These are phyloP conservation scores for Haematococcus lacustris DNA, from an alignment of 139 green algal species.

Conservation along the genomic window DNA sequence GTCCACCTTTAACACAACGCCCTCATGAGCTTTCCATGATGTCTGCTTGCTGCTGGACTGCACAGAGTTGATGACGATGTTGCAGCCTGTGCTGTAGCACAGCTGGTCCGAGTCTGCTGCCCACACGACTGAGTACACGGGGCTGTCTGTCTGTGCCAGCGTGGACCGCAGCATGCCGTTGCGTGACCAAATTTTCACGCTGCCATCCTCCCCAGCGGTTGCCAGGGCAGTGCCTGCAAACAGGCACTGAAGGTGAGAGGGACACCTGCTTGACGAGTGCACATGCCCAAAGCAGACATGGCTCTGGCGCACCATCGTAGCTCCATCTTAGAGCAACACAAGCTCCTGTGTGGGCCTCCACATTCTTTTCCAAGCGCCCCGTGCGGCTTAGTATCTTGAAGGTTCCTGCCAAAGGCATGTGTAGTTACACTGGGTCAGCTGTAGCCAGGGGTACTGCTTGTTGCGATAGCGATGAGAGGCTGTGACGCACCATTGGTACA, in stretches of 20 bases:
- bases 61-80: conserved; percentile 49
- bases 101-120: conserved; percentile 51
- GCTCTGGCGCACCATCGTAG: conserved; percentile 56
- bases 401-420: conserved; percentile 27
- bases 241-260: too few relatives aligned
- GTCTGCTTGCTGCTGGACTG: conserved; percentile 35
- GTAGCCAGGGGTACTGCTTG: background rate
- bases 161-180: conserved; percentile 72
- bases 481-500: conserved; percentile 56
- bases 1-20: conserved; percentile 48
- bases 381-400: conserved; percentile 57
- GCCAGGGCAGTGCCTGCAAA: conserved; percentile 62
- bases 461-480: background rate
- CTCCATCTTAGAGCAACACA: conserved; percentile 62
- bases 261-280: too few relatives aligned
- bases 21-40: conserved; percentile 49
- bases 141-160: conserved; percentile 40
- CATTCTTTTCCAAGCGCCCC: conserved; percentile 55
- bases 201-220: conserved; percentile 71
- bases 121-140: conserved; percentile 65
- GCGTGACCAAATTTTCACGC: conserved; percentile 70
- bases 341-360: conserved; percentile 66
- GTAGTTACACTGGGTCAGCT: background rate
- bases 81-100: conserved; percentile 43
- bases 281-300: too few relatives aligned